Conservation (phyloP, 176 grass and related monocot genomes). For the Metroxylon sagu region DNA sequence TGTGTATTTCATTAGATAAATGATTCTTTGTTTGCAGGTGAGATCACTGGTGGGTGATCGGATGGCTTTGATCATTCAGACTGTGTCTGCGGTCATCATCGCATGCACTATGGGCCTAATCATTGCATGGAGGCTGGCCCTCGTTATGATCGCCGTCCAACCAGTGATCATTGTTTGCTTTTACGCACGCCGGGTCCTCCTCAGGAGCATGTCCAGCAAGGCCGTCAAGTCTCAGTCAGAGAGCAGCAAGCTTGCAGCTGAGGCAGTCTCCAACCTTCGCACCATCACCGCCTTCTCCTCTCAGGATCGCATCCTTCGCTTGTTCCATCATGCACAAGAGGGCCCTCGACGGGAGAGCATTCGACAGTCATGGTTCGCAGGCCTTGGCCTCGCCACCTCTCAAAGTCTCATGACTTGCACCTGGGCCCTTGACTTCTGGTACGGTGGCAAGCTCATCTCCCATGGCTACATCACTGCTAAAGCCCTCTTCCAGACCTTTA, state of each 20-base stretch:
- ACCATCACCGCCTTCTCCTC: constrained; percentile 97
- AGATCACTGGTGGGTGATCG: constrained; percentile 86
- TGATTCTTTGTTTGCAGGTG: constrained; percentile 33
- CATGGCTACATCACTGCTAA: constrained; percentile 57
- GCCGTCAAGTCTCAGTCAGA: constrained; percentile 70
- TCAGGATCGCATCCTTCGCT: constrained; percentile 59
- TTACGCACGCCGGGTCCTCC: constrained; percentile 76
- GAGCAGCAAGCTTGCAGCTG: constrained; percentile 82
- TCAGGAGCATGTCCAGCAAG: constrained; percentile 73
- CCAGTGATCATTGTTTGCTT: constrained; percentile 91
- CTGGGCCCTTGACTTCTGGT: constrained; percentile 98
- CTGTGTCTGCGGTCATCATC: constrained; percentile 62
- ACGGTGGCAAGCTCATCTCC: constrained; percentile 64
- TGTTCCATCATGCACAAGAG: constrained; percentile 65
- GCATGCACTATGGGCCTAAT: constrained; percentile 91
- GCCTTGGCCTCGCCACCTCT: constrained; percentile 67
- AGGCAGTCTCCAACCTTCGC: constrained; percentile 86
- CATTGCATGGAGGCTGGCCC: constrained; percentile 74
- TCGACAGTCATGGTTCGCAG: constrained; percentile 80
- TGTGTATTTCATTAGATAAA: too few relatives aligned
- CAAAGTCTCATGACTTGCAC: constrained; percentile 79
- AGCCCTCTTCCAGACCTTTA: constrained; percentile 85
- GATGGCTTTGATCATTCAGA: constrained; percentile 81
- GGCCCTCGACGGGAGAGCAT: constrained; percentile 71
- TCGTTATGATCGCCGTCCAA: constrained; percentile 94